Conservation (phyloP, 2,329 filamentous ascomycete genomes). For the Sarocladium brachiariae region DNA sequence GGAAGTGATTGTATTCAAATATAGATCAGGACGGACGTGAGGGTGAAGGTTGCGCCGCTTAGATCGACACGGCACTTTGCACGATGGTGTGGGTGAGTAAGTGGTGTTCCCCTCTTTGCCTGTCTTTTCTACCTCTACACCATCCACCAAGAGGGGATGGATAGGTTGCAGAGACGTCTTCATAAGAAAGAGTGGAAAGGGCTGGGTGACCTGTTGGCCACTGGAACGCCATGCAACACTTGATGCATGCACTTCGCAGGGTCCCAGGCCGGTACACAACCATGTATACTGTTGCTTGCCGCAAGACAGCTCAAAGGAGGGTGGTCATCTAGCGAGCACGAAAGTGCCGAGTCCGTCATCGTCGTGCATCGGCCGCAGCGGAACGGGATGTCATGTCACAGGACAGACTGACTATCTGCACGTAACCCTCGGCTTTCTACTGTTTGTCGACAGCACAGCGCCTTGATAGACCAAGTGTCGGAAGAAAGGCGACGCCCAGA, state of each 20-base stretch:
- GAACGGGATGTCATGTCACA: not conserved
- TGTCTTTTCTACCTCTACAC: not conserved
- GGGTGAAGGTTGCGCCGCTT: constrained; percentile 1
- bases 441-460: too few relatives aligned
- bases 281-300: too few relatives aligned
- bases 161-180: too few relatives aligned
- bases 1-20: constrained; percentile 2
- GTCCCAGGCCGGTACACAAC: not conserved
- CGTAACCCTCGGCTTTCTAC: not conserved
- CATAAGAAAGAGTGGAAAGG: not conserved
- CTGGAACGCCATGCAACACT: constrained; percentile 5
- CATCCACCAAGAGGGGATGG: too few relatives aligned
- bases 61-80: constrained; percentile 6
- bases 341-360: not conserved
- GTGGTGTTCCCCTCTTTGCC: constrained; percentile 3
- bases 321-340: not conserved
- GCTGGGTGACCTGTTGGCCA: not conserved
- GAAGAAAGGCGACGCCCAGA: not conserved
- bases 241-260: not conserved
- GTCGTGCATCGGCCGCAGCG: not conserved
- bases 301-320: not conserved
- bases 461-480: not conserved
- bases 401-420: not conserved
- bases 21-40: not conserved
- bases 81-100: not conserved